These are phyloP conservation scores for Aspergillus sp. DNA, from an alignment of 2,329 filamentous ascomycete species.

Conservation along the genomic window DNA sequence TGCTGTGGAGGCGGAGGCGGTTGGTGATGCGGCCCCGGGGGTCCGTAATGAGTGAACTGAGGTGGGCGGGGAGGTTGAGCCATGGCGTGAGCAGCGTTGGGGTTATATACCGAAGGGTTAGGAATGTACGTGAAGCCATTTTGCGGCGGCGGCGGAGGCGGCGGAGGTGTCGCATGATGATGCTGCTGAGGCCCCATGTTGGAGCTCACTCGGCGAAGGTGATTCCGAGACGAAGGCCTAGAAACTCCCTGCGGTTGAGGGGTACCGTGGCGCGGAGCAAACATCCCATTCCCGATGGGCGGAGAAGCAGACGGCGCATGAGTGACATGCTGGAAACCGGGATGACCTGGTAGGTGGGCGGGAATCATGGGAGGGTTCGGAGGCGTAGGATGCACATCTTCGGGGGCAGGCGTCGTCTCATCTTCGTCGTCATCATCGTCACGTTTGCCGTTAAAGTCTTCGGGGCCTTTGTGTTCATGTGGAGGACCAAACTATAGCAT, in stretches of 20 bases:
- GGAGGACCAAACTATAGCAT: conserved; percentile 77
- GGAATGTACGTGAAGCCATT: conserved; percentile 83
- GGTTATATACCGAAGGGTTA: conserved; percentile 82
- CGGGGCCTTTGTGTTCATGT: conserved; percentile 94
- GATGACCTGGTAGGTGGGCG: conserved; percentile 68
- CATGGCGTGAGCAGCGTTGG: conserved; percentile 53
- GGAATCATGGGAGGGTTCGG: conserved; percentile 62
- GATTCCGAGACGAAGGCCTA: conserved; percentile 76
- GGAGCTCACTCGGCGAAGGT: conserved; percentile 72
- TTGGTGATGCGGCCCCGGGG: conserved; percentile 39
- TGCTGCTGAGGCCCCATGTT: conserved; percentile 68
- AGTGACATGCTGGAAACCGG: conserved; percentile 76
- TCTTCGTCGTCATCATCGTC: conserved; percentile 80
- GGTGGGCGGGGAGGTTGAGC: conserved; percentile 49
- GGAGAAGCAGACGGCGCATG: conserved; percentile 87
- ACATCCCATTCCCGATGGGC: conserved; percentile 78
- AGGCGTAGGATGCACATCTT: conserved; percentile 58
- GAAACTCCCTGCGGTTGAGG: conserved; percentile 78
- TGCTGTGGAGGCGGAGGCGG: conserved; percentile 33
- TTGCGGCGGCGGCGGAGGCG: conserved; percentile 57
- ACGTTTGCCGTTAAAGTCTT: conserved; percentile 81
- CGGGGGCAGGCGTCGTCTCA: conserved; percentile 71
- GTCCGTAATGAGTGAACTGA: conserved; percentile 45
- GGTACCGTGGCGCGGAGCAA: conserved; percentile 73
- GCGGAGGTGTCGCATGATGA: conserved; percentile 61